Conservation (phyloP, 306 rosid genomes). For the Cucumis sativus region Cucumber_9930_V3 NC_026659.2:193001-193500, state of each 20-base stretch:
- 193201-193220: not conserved
- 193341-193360: constrained; percentile 19
- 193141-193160: not conserved
- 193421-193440: constrained; percentile 35
- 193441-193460: constrained; percentile 26
- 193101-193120: not conserved
- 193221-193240: not conserved
- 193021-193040: not conserved
- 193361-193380: constrained; percentile 16
- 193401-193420: constrained; percentile 19
- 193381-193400: constrained; percentile 29
- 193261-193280: constrained; percentile 10
- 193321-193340: constrained; percentile 13
- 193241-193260: constrained; percentile 13
- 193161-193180: not conserved
- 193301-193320: constrained; percentile 6
- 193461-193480: constrained; percentile 6
- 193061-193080: constrained; percentile 7
- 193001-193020: not conserved
- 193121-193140: constrained; percentile 5
- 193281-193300: not conserved
- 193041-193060: constrained; percentile 5
- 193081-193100: not conserved
- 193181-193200: not conserved
- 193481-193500: not conserved